A percentile compares a stretch with the other conserved stretches of the same genome.
Conservation (phyloP, 2,329 filamentous ascomycete species). For the Aspergillus puulaauensis region DNA sequence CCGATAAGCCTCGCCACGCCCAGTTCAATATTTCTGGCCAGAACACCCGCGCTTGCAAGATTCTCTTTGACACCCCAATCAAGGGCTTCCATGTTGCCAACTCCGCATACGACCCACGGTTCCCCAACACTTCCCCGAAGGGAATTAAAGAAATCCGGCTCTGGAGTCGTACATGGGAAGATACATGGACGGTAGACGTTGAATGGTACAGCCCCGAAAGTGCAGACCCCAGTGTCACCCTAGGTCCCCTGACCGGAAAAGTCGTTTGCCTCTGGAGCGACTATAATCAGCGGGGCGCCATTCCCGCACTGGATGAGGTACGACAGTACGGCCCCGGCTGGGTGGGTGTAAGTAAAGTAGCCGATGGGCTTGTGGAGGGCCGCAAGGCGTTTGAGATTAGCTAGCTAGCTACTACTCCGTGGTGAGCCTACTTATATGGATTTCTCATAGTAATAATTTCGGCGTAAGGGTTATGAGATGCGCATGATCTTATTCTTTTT, state of each 20-base stretch:
- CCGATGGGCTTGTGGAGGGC: slow-evolving; percentile 79
- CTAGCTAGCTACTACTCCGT: not conserved
- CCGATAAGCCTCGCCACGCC: slow-evolving; percentile 48
- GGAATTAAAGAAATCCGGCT: slow-evolving; percentile 70
- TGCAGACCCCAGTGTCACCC: slow-evolving; percentile 24
- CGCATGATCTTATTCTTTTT: not conserved
- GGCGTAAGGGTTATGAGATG: not conserved
- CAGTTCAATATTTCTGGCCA: slow-evolving; percentile 66
- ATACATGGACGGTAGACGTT: slow-evolving; percentile 73
- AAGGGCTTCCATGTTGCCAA: slow-evolving; percentile 63
- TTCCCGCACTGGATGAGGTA: slow-evolving; percentile 83
- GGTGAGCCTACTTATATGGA: no score
- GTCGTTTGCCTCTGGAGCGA: slow-evolving; percentile 88
- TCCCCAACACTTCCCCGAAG: slow-evolving; percentile 61
- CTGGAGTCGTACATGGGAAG: slow-evolving; percentile 79
- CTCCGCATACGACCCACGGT: slow-evolving; percentile 61
- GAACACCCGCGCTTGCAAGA: slow-evolving; percentile 76
- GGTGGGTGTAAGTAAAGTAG: slow-evolving; percentile 73
- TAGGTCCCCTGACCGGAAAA: slow-evolving; percentile 54
- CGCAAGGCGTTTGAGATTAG: slow-evolving; percentile 64
- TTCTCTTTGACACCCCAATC: slow-evolving; percentile 70
- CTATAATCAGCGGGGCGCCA: slow-evolving; percentile 66
- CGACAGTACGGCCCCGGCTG: slow-evolving; percentile 74
- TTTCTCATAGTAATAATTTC: not conserved
- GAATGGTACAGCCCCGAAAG: slow-evolving; percentile 51